Base-by-base conservation (phyloP, 108 stramenopile genomes). In the Cylindrotheca closterium region DNA sequence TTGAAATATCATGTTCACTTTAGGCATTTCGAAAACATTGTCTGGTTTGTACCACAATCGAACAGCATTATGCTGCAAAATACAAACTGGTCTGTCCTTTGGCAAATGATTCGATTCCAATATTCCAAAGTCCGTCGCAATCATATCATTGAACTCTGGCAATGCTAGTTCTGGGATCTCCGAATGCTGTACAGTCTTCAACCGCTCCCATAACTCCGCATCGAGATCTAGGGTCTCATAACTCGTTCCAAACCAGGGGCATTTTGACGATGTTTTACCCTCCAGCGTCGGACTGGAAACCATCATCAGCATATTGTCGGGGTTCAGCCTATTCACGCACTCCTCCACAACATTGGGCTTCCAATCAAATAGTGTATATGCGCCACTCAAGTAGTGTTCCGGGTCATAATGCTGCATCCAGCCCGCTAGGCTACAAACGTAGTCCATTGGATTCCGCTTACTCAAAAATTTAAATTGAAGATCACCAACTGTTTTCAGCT, bases 1-100 rank as follows among this genome's bases (percentile, higher is more conserved):
- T n/a, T 47, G 27, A 1, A 66, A 62, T 70, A 79, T 75, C 1
- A 89, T 56, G 67, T 83, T 85, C 10, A 84, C 83, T 73, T 89
- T 93, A 21, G 92, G 92, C 79, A 86, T 87, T 25, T 72, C 48
- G 77, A 89, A 93, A 4, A 70, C 60, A 21, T 70, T 79, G 61
- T 93, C 88, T 12, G 79, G 75, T 66, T 84, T 87, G 80, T 88
- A 82, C 88, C 88, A 93, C 15, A 85, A 31, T 7, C 77, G 68
- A 27, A 56, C 30, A 8, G 25, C 60, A 60, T 52, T 79, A 51
- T 26, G 45, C 21, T 28, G 26, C 67, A 67, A 19, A 30, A 66
- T 56, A 51, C 53, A 33, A 63, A 42, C 4, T 71, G 77, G 19
- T 63, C 74, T 26, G 60, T 29, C 45, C 67, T 82, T 51, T 65